Evolutionary conservation across 768 basidiomycete species (phyloP), one percentile per base, ranked within the genome.

Genomic region (Mycena metata): DNA sequence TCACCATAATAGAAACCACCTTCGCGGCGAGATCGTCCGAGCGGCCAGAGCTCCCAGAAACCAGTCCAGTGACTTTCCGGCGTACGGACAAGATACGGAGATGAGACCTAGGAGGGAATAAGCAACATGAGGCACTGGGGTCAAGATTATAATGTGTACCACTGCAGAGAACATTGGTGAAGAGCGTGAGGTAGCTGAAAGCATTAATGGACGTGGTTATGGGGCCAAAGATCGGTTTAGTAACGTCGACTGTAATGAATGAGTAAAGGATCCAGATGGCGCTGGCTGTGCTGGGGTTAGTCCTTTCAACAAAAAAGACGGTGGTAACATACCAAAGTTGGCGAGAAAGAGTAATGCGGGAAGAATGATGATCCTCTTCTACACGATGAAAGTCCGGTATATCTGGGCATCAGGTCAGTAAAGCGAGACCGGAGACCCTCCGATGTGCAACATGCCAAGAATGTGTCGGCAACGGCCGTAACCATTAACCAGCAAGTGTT

Each of bases 401-500:
- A 57, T 57, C 49, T 50, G 24, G 30, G 30, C 6, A 30, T 30
- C 30, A 6, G 6, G 30, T 30, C 30, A 30, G 30, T 6, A 30
- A 30, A 30, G 30, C 30, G 30, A 30, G 30, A 30, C 3, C 30
- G 30, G 30, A 30, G 30, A 3, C 30, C 30, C 30, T 30, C 30
- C 6, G 30, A 6, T 30, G 30, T 30, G 3, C 30, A 6, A 30
- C 49, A 24, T 15, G 21, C 49, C 8, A 50, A 4, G 49, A 50
- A 50, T 8, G 49, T 24, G 15, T 50, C 49, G 15, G 49, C 49
- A 21, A 57, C 39, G 3, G 55, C 55, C 19, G 55, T 57, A 1
- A 57, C 39, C 7, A 57, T 26, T 21, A 57, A 57, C 55, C 55
- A 42, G 41, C 21, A 42, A 43, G 55, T 39, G 33, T 56, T 56